Percentiles rank a stretch among this genome's conserved stretches.
Evolutionary conservation across 768 basidiomycete species (phyloP).

Genomic region (Tricholoma bakamatsutake): DNA sequence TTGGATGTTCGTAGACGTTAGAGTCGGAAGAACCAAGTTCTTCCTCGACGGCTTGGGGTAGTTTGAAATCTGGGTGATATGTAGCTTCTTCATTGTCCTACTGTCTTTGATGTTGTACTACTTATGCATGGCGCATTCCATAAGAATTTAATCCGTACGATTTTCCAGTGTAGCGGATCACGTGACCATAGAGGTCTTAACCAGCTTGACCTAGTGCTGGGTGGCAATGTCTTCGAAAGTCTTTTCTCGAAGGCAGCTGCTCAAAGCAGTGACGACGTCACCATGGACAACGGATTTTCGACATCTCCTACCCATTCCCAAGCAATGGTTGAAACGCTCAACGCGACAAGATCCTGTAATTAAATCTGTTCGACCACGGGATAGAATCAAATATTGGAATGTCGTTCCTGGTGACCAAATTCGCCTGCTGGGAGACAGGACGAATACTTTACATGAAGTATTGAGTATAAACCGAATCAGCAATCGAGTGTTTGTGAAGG

Average conservation of each 20-base stretch:
- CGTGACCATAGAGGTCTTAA: too few species aligned
- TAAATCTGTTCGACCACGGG: slow-evolving; percentile 55
- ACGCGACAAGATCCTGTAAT: slow-evolving; percentile 38
- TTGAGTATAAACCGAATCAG: slow-evolving; percentile 66
- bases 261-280: slow-evolving; percentile 41
- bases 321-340: slow-evolving; percentile 40
- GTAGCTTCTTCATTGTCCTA: background rate
- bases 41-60: slow-evolving; percentile 44
- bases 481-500: slow-evolving; percentile 58
- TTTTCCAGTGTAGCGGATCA: too few species aligned
- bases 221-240: slow-evolving; percentile 24
- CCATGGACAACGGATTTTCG: slow-evolving; percentile 64
- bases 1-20: slow-evolving; percentile 46
- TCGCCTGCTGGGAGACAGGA: slow-evolving; percentile 59
- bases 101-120: background rate
- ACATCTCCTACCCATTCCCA: slow-evolving; percentile 59
- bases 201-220: too few species aligned
- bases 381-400: slow-evolving; percentile 84
- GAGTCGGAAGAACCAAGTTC: slow-evolving; percentile 78
- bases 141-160: too few species aligned
- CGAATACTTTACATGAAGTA: slow-evolving; percentile 60
- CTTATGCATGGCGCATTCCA: too few species aligned
- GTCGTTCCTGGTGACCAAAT: slow-evolving; percentile 81
- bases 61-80: slow-evolving; percentile 21
- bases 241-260: slow-evolving; percentile 30